Percentiles rank a stretch among this genome's conserved stretches.
These are phyloP conservation scores for Athelia sp. DNA, from an alignment of 1,284 basidiomycete species.

Conservation along the genomic window DNA sequence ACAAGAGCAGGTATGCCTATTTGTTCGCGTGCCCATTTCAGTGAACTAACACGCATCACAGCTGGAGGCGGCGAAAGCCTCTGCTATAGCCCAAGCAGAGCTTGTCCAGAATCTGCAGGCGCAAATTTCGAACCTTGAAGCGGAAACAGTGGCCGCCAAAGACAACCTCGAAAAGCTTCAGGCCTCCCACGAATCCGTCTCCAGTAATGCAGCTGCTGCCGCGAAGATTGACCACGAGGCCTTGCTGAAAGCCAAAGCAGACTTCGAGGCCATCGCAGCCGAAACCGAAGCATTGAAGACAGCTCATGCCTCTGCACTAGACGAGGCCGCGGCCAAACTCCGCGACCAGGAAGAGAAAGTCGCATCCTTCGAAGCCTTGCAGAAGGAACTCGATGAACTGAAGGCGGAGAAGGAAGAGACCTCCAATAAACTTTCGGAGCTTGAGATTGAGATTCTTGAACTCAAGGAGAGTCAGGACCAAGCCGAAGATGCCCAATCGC, in stretches of 20 bases:
- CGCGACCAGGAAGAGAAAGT: constrained; percentile 39
- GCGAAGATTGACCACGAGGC: constrained; percentile 59
- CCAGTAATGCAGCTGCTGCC: constrained; percentile 39
- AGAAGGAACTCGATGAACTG: constrained; percentile 50
- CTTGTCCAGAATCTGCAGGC: constrained; percentile 43
- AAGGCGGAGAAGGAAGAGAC: constrained; percentile 70
- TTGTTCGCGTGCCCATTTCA: constrained; percentile 1
- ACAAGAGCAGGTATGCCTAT: constrained; percentile 43
- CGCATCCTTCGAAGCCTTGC: constrained; percentile 38
- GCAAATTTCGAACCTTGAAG: constrained; percentile 47
- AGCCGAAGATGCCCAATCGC: constrained; percentile 52
- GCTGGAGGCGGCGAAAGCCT: constrained; percentile 46
- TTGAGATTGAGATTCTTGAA: constrained; percentile 78
- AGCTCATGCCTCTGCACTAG: constrained; percentile 44
- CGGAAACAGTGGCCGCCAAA: constrained; percentile 45
- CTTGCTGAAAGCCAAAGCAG: constrained; percentile 56
- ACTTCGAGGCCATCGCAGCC: constrained; percentile 51
- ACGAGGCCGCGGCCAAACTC: constrained; percentile 41
- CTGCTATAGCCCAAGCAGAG: constrained; percentile 34
- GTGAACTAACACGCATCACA: constrained; percentile 19
- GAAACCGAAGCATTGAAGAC: constrained; percentile 47
- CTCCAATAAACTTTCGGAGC: constrained; percentile 68
- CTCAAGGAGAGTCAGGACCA: constrained; percentile 67
- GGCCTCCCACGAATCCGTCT: constrained; percentile 37
- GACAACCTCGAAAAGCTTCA: constrained; percentile 49